Percentiles rank a stretch among this genome's conserved stretches.
Conservation (phyloP, 176 grass and related monocot species). For the Aechmea fasciata region DNA sequence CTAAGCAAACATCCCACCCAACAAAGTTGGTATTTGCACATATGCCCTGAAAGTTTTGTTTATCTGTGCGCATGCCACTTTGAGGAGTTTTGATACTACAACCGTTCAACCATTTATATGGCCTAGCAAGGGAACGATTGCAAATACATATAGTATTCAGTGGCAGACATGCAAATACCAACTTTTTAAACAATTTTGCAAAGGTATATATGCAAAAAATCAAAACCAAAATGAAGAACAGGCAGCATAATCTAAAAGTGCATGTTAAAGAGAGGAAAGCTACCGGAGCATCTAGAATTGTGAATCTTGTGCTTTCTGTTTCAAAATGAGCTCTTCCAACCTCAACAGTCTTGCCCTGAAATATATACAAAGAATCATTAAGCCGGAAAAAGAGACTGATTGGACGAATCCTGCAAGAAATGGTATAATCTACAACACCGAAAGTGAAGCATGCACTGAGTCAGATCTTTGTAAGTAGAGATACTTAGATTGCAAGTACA, state of each 20-base stretch:
- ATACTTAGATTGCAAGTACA: background rate
- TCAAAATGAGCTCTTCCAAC: slow-evolving; percentile 93
- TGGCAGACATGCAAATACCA: too few relatives aligned
- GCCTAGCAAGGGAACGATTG: too few relatives aligned
- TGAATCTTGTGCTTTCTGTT: slow-evolving; percentile 82
- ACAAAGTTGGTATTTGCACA: too few relatives aligned
- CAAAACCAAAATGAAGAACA: background rate
- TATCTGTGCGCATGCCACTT: too few relatives aligned
- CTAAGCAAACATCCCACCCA: too few relatives aligned
- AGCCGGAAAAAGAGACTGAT: background rate
- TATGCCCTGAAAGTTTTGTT: too few relatives aligned
- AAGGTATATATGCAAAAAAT: background rate
- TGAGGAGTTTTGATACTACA: too few relatives aligned
- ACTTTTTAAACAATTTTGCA: background rate
- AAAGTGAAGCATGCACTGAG: too few relatives aligned
- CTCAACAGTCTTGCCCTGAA: slow-evolving; percentile 79
- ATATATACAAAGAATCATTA: slow-evolving; percentile 19
- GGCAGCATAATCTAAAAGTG: background rate
- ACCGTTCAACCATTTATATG: too few relatives aligned
- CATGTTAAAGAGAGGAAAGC: slow-evolving; percentile 13
- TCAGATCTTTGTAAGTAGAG: too few relatives aligned
- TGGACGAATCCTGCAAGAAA: background rate
- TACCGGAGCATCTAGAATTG: slow-evolving; percentile 85
- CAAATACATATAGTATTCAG: too few relatives aligned
- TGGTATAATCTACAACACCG: background rate